Evolutionary conservation across 805 yeast genomes (phyloP), one percentile per base, ranked within the genome.

Genomic region (Yarrowia phangngaensis): DNA sequence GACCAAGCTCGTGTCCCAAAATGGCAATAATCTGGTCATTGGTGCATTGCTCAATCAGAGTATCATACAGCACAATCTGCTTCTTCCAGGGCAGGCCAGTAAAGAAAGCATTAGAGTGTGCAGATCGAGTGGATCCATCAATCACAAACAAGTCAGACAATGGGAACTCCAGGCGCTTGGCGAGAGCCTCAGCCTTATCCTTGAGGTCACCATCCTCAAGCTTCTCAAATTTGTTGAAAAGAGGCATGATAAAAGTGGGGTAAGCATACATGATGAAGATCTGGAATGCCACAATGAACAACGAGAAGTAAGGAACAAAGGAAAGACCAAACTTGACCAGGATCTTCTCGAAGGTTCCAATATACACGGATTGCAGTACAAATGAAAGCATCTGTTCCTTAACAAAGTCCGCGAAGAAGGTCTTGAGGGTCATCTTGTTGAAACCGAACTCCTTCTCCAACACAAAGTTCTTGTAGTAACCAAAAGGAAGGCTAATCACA

Each of bases 1-100:
- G 99, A 45, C 99, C 99, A 57, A 92, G 82, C 70, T 92, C 99
- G 63, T 92, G 99, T n/a, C 95, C 97, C 55, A 90, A 73, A 1
- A 92, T 95, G 46, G 97, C 97, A 46, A 88, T 86, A 30, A 88
- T 85, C 66, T 92, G 95, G 32, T 74, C 76, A 20, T 78, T 75
- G 22, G 88, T 68, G 24, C 88, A 80, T 52, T 85, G 82, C 53
- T 84, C 79, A 55, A 92, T 82, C 68, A 92, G 75, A 8, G 97
- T 92, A 60, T 92, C 99, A 63, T 73, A 92, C 33, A 92, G 75
- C 45, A 92, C 97, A 68, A 92, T 92, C 67, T 89, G 90, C 68
- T 92, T 92, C 51, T 87, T 81, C 90, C 97, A 90, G 30, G 98
- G 98, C 59, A 92, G 74, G 4, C 99, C 99, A 57, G 84, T 78